Conservation (phyloP, 2,329 filamentous ascomycete species). For the Trichoderma semiorbis region DNA sequence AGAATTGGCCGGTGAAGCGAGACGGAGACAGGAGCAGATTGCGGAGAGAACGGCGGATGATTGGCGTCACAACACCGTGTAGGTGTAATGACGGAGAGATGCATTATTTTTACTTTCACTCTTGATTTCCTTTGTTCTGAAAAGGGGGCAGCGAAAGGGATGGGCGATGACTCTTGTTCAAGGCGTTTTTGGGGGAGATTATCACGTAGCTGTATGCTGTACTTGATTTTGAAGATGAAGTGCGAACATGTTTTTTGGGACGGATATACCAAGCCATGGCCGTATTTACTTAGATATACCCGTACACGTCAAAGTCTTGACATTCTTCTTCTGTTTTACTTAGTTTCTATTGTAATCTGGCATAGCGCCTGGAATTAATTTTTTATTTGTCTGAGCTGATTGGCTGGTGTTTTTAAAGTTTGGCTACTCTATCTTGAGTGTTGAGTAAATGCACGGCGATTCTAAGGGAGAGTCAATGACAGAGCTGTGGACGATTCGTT, state of each 20-base stretch:
- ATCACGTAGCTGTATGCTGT: conserved; percentile 2
- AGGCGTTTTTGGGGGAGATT: conserved; percentile 3
- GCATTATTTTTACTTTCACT: neutral
- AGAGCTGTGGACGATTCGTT: neutral
- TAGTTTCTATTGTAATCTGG: neutral
- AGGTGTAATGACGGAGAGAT: neutral
- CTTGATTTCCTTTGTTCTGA: neutral
- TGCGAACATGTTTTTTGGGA: neutral
- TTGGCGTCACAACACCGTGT: conserved; percentile 10
- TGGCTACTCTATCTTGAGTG: neutral
- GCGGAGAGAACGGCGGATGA: conserved; percentile 11
- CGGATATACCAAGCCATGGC: neutral
- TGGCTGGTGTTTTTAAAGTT: neutral
- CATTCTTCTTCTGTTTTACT: neutral
- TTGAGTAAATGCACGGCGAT: neutral
- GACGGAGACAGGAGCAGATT: conserved; percentile 24
- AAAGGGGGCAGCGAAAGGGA: neutral
- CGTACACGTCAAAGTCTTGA: neutral
- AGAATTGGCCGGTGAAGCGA: conserved; percentile 35
- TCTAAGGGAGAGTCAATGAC: neutral
- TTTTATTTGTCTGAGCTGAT: neutral
- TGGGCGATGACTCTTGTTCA: neutral
- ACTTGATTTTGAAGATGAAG: conserved; percentile 7
- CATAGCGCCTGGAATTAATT: conserved; percentile 3
- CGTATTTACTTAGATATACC: conserved; percentile 10